Base-by-base conservation (phyloP, 140 eudicot genomes). In the Ambrosia hybrid region DNA sequence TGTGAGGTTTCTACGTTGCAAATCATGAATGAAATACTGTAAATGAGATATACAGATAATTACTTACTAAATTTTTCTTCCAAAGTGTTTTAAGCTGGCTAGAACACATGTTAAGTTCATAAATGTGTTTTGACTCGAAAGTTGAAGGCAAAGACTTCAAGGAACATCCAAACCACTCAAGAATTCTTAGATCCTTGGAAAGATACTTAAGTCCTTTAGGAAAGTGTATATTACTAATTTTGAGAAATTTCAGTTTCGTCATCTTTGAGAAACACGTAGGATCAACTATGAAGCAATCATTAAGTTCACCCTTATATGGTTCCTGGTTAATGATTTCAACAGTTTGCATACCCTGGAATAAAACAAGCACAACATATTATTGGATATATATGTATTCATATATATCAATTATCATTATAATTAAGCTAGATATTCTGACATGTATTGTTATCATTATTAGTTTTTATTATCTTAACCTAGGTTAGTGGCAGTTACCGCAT, bases 11-110 rank as follows among this genome's bases (percentile, higher is more conserved):
- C 7, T 5, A 37, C 43, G 7, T 67, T 9, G 57, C 38, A 14
- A 14, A 21, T 46, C 57, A 21, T 16, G 55, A 67, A 9, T 4
- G 43, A 33, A 59, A 57, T 7, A 17, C 12, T 57, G 13, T 43
- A 13, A 36, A 11, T 51, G 11, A 3, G 34, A 5, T 52, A 4
- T 71, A 37, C 2, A n/a, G 48, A 74, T 17, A 10, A 10, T 57
- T 12, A 74, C 67, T 37, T 55, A 78, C 82, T 52, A 66, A 5
- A 15, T 52, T n/a, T 21, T 70, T 71, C 66, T 51, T 48, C 78
- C 83, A 73, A 67, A 67, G 66, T 59, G 62, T 63, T 66, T 43
- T 3, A 39, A 79, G 68, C 30, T 70, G 65, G 70, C 79, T 79
- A 41, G 1, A 49, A 15, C 71, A 57, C 79, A 79, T 73, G 7